phyloP scores from a whole-genome alignment of 257 asterid species.

The Misopates orontium region DNA sequence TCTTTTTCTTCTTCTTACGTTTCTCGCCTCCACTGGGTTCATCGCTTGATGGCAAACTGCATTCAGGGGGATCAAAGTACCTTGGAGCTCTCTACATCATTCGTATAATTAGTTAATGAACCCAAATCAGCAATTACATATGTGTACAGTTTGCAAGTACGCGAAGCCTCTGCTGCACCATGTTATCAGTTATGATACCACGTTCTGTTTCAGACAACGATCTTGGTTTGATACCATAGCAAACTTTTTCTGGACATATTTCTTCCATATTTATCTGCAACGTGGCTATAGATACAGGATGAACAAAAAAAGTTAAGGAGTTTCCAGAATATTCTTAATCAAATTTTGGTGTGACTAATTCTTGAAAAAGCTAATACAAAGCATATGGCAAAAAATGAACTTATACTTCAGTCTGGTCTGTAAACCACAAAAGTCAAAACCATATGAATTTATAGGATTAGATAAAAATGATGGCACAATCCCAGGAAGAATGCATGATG shows the following conservation, averaged over 20 bases:
- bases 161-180: conserved; percentile 25
- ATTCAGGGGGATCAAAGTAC: conserved; percentile 29
- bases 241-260: conserved; percentile 26
- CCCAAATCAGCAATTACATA: neutral
- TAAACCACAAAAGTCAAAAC: no score
- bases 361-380: no score
- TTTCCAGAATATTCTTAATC: no score
- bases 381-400: no score
- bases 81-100: conserved; percentile 41
- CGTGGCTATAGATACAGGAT: conserved; percentile 18
- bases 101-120: conserved; percentile 16
- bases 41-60: conserved; percentile 5
- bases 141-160: conserved; percentile 12
- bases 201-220: conserved; percentile 15
- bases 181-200: conserved; percentile 17
- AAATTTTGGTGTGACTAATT: no score
- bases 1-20: conserved; percentile 4
- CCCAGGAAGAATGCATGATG: no score
- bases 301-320: no score
- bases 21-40: conserved; percentile 20
- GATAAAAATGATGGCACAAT: no score
- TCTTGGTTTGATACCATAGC: conserved; percentile 14
- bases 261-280: conserved; percentile 32
- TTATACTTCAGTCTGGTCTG: no score
- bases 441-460: no score